Percentiles rank a stretch among this genome's conserved stretches.
Conservation (phyloP, 176 grass and related monocot genomes). For the Typha latifolia region DNA sequence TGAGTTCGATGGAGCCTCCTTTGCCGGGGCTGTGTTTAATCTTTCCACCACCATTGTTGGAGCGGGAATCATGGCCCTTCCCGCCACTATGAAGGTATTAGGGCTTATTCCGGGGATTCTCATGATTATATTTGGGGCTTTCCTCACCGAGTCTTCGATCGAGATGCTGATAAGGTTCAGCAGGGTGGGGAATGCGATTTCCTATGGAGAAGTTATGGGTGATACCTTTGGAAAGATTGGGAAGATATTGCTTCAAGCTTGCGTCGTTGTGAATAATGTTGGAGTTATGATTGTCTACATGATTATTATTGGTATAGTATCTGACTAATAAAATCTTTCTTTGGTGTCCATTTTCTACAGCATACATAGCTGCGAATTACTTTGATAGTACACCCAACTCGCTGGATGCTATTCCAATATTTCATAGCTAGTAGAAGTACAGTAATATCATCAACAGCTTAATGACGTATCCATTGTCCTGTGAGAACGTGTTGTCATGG, state of each 20-base stretch:
- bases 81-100: constrained; percentile 92
- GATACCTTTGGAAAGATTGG: constrained; percentile 65
- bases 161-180: constrained; percentile 79
- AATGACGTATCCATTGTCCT: background rate
- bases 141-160: constrained; percentile 86
- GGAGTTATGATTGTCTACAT: constrained; percentile 96
- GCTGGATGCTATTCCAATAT: background rate
- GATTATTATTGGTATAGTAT: constrained; percentile 85
- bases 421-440: background rate
- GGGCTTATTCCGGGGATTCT: constrained; percentile 66
- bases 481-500: background rate
- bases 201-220: constrained; percentile 67
- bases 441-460: background rate
- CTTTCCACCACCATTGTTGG: constrained; percentile 95
- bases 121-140: constrained; percentile 67
- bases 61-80: constrained; percentile 95
- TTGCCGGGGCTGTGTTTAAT: constrained; percentile 82
- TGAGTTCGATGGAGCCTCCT: constrained; percentile 79
- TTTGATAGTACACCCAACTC: no score
- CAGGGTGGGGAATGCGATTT: constrained; percentile 43
- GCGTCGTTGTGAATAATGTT: constrained; percentile 77
- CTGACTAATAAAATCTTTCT: background rate
- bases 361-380: no score
- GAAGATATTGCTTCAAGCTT: constrained; percentile 58
- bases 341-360: background rate